Evolutionary conservation across 805 yeast genomes (phyloP), one percentile per base, ranked within the genome.

Genomic region (Saturnispora diversa): DNA sequence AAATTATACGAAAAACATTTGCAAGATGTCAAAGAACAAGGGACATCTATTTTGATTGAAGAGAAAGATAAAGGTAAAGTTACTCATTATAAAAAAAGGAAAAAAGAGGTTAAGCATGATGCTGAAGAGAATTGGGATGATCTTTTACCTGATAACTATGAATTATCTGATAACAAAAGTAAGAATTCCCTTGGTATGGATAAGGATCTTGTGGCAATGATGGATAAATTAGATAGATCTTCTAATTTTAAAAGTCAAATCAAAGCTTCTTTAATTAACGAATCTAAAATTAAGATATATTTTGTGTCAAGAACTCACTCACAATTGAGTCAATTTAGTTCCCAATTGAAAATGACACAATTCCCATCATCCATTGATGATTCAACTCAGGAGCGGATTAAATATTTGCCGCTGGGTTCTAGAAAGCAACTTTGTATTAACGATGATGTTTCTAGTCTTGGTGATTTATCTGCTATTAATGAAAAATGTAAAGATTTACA

Each of bases 271-370:
- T 15, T 21, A 29, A 51, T 46, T 33, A 58, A 46, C 43, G 49
- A 58, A 35, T 58, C 64, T 29, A 65, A 74, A 0, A 51, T 65
- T 1, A 73, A 77, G 49, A 74, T 88, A 1, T 74, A 62, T 49
- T 87, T 78, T 54, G 70, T 94, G 0, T 85, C 96, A 2, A 66
- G 97, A 58, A 88, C 97, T 0, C 97, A 88, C 53, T 84, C 96
- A 0, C 97, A 88, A 55, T 63, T 88, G 33, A 67, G 68, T 27
- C 97, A 88, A 54, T 84, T 88, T 53, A 74, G 86, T 0, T 71
- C 74, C 12, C 96, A 90, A 50, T 59, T 88, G 28, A 55, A 66
- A 32, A 52, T 81, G 19, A 75, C 94, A 0, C 46, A 61, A 0
- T 80, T 85, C 42, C 80, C 82, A 2, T 71, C 94, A 0, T 72